These are phyloP conservation scores for Xylaria sp. DNA, from an alignment of 2,329 filamentous ascomycete genomes.

Conservation along the genomic window DNA sequence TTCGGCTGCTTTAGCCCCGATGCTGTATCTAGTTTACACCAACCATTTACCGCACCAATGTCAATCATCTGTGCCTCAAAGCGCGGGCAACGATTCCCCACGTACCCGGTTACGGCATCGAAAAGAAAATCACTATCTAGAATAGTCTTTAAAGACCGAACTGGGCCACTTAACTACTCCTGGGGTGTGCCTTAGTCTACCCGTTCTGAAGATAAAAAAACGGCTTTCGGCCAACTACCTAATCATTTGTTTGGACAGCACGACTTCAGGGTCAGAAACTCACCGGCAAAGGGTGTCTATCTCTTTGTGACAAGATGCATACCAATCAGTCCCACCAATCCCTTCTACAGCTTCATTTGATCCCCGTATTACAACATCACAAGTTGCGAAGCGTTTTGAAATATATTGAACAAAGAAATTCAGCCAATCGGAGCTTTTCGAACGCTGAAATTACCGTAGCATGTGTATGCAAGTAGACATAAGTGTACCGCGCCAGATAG, in stretches of 20 bases:
- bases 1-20: slow-evolving; percentile 41
- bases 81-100: slow-evolving; percentile 13
- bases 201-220: slow-evolving; percentile 12
- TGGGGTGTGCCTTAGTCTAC: slow-evolving; percentile 21
- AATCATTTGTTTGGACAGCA: not conserved
- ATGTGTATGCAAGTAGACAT: too few species aligned
- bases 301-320: not conserved
- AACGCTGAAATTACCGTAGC: too few species aligned
- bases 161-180: slow-evolving; percentile 2
- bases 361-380: not conserved
- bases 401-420: too few species aligned
- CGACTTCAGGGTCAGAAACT: not conserved
- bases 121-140: slow-evolving; percentile 1
- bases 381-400: slow-evolving; percentile 2
- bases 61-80: slow-evolving; percentile 12
- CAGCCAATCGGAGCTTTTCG: too few species aligned
- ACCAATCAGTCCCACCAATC: not conserved
- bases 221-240: slow-evolving; percentile 1
- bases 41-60: slow-evolving; percentile 41
- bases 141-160: slow-evolving; percentile 1
- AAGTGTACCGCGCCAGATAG: too few species aligned
- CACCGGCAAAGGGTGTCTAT: not conserved
- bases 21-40: slow-evolving; percentile 17
- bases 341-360: not conserved
- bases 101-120: slow-evolving; percentile 15